Evolutionary conservation across 2,329 filamentous ascomycete species (phyloP), one percentile per base, ranked within the genome.

Genomic region (Aureobasidium sp.): DNA sequence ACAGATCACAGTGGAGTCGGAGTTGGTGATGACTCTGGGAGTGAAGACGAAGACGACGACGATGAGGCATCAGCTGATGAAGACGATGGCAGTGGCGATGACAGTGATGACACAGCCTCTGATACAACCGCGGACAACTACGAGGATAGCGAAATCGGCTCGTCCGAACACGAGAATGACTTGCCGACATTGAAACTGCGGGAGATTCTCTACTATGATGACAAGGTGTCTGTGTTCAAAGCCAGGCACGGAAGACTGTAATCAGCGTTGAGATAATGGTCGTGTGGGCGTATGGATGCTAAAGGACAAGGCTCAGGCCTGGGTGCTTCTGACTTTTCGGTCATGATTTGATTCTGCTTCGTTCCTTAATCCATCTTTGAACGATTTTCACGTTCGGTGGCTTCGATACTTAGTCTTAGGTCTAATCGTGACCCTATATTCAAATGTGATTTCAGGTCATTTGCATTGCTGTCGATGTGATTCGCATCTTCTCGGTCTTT

Each of bases 171-270:
- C n/a, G 65, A 66, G 37, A 65, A 62, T 67, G 72, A 65, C 19
- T 17, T 24, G 15, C 76, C 81, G 67, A 5, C 42, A 2, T 79
- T 92, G 63, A 81, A 85, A 60, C 76, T 93, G 66, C 79, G 88
- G 64, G 89, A 93, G 77, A 93, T 94, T 65, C 74, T 92, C 65
- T 93, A 91, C 73, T 92, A 91, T 69, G 90, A 93, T 71, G 89
- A 93, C 71, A 90, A 90, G 73, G 85, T 91, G 59, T 85, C 87
- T 31, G 86, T 93, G 62, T 93, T 93, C 76, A 89, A 87, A 72
- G 87, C 88, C 35, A 82, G 89, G 64, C 86, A 90, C 73, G 85
- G 82, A 59, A 70, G 68, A 65, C 65, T 76, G 56, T 76, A 17
- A 48, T 27, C 33, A 31, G 15, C 33, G 4, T 56, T 31, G 24